Evolutionary conservation across 73 alveolate genomes (phyloP), one percentile per base, ranked within the genome.

Genomic region (Symbiodinium natans): DNA sequence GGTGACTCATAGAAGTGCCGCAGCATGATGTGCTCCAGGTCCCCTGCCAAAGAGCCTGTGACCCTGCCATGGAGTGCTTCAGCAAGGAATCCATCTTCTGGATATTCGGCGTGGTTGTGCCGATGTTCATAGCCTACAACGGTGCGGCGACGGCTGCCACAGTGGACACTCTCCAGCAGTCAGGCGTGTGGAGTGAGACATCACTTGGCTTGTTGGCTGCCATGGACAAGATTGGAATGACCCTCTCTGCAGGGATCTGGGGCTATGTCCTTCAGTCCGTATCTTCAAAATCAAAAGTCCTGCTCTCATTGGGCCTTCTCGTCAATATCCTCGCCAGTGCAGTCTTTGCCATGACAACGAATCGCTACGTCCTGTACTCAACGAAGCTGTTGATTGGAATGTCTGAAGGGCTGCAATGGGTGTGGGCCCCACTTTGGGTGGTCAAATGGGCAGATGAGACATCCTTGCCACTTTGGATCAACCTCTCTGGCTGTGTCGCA

Each of bases 91-190:
- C 31, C 7, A 87, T 52, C 17, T 87, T 87, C 68, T 87, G 84
- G 83, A 31, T 87, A 13, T 56, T 56, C 84, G 34, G 59, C 13
- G 54, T 40, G 68, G 94, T 68, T 39, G 94, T 87, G 83, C 94
- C 94, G 27, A 56, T 59, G 68, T 87, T 87, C 42, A 87, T 87
- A 84, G 94, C 94, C 17, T 87, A 87, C 94, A 87, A 87, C 15
- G 94, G 94, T 31, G 94, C 84, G n/a, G 94, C 94, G 0, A 87
- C 94, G 23, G 94, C 85, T 7, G 94, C 94, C 83, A 87, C 94
- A 36, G 94, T 87, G 31, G 94, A 87, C n/a, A 87, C 94, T 42
- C 56, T 87, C 41, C 85, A 87, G 59, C 31, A 86, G 93, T 80
- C 41, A 31, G 94, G 94, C 21, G 36, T n/a, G 4, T 87, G 94